A percentile compares a stretch with the other conserved stretches of the same genome.
phyloP scores from a whole-genome alignment of 2,329 filamentous ascomycete species.

The Cladosporium sp. region DNA sequence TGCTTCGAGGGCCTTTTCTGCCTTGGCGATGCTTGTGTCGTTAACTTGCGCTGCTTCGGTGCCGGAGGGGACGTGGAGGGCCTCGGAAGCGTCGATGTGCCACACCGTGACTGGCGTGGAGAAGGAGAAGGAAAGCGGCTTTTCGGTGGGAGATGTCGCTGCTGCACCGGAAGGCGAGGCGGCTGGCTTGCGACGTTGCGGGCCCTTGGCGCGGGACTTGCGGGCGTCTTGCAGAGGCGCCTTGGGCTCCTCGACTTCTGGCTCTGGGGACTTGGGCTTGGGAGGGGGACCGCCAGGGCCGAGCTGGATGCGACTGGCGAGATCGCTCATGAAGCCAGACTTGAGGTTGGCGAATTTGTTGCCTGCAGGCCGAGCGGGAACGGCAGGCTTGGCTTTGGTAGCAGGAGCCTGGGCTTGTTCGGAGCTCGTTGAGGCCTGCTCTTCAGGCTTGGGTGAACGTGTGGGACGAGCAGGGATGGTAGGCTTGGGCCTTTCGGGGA shows the following conservation, averaged over 20 bases:
- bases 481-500: slow-evolving; percentile 61
- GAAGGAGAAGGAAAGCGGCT: slow-evolving; percentile 45
- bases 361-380: slow-evolving; percentile 73
- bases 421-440: slow-evolving; percentile 1
- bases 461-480: slow-evolving; percentile 56
- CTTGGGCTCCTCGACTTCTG: slow-evolving; percentile 59
- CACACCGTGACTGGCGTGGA: slow-evolving; percentile 36
- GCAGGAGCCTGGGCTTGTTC: slow-evolving; percentile 29
- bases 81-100: slow-evolving; percentile 40
- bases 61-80: slow-evolving; percentile 30
- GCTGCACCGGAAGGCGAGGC: slow-evolving; percentile 51
- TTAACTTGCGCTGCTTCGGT: slow-evolving; percentile 9
- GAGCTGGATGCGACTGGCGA: slow-evolving; percentile 83
- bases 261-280: slow-evolving; percentile 66
- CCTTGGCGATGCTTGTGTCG: slow-evolving; percentile 9
- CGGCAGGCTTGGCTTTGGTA: slow-evolving; percentile 73
- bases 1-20: slow-evolving; percentile 23
- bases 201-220: slow-evolving; percentile 85
- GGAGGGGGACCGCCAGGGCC: slow-evolving; percentile 66
- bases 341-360: slow-evolving; percentile 89
- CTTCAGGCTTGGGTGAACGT: slow-evolving; percentile 44
- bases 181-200: slow-evolving; percentile 68
- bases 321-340: slow-evolving; percentile 85
- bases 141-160: slow-evolving; percentile 31
- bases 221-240: slow-evolving; percentile 81